Percentiles rank a stretch among this genome's conserved stretches.
Evolutionary conservation across 2,329 filamentous ascomycete genomes (phyloP).

Genomic region (Cordyceps javanica): DNA sequence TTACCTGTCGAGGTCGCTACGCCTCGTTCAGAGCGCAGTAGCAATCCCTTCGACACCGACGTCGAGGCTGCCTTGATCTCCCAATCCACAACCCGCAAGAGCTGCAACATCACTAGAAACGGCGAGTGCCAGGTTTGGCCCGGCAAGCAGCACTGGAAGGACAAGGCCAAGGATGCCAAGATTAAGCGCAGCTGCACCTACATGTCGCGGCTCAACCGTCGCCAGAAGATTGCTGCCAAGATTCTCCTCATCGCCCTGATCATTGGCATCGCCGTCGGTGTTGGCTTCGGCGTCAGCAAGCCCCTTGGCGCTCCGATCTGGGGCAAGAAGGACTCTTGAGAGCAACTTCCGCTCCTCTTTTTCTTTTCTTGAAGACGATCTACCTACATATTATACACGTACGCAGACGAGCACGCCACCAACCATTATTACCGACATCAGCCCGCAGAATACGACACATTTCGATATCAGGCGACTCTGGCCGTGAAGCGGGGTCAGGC

Average conservation of each 20-base stretch:
- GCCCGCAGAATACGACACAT: not conserved
- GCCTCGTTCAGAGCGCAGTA: conserved; percentile 34
- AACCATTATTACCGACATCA: not conserved
- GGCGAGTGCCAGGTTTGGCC: conserved; percentile 54
- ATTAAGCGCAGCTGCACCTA: conserved; percentile 45
- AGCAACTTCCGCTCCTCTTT: not conserved
- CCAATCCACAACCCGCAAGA: conserved; percentile 25
- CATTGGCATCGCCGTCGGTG: conserved; percentile 46
- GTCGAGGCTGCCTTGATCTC: conserved; percentile 46
- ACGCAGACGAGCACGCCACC: not conserved
- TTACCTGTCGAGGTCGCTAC: conserved; percentile 25
- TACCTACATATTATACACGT: conserved; percentile 2
- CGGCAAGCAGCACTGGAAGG: conserved; percentile 52
- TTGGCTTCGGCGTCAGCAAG: conserved; percentile 57
- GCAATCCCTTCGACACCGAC: conserved; percentile 52
- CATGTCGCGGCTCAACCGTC: conserved; percentile 46
- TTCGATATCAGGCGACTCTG: conserved; percentile 2
- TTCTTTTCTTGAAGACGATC: not conserved
- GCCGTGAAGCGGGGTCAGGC: conserved; percentile 9
- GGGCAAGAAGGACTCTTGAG: conserved; percentile 30
- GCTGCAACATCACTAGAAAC: conserved; percentile 25
- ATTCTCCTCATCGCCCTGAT: conserved; percentile 47
- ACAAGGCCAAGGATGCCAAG: conserved; percentile 52
- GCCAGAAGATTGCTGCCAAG: conserved; percentile 49
- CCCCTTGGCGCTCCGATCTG: conserved; percentile 54